Evolutionary conservation across 2,329 filamentous ascomycete species (phyloP).

Genomic region (Myriosclerotinia duriaeana): DNA sequence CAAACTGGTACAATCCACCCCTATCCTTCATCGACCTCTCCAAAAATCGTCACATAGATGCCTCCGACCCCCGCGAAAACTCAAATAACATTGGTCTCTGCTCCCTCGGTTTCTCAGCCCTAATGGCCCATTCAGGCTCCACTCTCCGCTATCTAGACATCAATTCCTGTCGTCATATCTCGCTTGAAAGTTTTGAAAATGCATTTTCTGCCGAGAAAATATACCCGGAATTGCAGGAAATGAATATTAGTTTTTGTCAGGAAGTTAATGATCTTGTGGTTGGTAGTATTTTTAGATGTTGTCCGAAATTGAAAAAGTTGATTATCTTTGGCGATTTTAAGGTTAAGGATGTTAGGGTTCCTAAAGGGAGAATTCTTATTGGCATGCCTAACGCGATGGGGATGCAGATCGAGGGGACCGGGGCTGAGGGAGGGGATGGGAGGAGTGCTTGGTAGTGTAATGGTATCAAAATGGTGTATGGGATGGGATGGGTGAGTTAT

Average conservation of each 20-base stretch:
- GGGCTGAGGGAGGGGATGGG: conserved; percentile 34
- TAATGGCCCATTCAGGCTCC: conserved; percentile 80
- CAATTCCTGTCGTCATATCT: conserved; percentile 82
- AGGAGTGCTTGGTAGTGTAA: conserved; percentile 7
- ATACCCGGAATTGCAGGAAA: conserved; percentile 67
- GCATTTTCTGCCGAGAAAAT: conserved; percentile 62
- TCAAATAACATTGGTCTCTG: conserved; percentile 70
- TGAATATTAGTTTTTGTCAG: conserved; percentile 78
- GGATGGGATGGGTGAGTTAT: not conserved
- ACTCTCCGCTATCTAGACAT: conserved; percentile 69
- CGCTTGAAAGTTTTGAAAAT: conserved; percentile 66
- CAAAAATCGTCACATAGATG: conserved; percentile 74
- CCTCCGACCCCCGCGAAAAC: conserved; percentile 64
- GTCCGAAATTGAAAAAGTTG: conserved; percentile 58
- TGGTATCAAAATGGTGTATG: not conserved
- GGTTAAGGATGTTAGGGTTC: conserved; percentile 54
- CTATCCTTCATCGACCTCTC: conserved; percentile 72
- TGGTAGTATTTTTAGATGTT: conserved; percentile 61
- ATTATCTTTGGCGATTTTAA: conserved; percentile 67
- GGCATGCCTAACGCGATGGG: conserved; percentile 59
- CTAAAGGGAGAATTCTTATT: conserved; percentile 55
- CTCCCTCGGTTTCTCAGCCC: conserved; percentile 69
- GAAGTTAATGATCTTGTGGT: conserved; percentile 65
- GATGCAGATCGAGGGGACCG: conserved; percentile 57
- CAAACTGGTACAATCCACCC: conserved; percentile 70